A percentile compares a stretch with the other conserved stretches of the same genome.
Evolutionary conservation across 768 basidiomycete genomes (phyloP).

Genomic region (Coprinopsis cinerea): DNA sequence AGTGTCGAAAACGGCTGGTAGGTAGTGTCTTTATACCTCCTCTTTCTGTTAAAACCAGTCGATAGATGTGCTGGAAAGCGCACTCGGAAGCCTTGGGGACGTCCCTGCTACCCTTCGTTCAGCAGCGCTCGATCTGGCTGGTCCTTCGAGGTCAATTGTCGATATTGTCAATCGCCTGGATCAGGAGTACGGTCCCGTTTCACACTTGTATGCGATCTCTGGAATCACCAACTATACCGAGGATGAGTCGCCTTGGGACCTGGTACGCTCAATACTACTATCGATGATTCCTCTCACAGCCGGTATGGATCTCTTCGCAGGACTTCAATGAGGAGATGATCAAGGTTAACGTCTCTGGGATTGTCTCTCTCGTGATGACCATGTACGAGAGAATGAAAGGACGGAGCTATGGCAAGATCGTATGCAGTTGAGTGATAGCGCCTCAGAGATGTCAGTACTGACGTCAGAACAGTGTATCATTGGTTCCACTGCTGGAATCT

Average conservation of each 20-base stretch:
- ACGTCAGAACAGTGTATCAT: constrained; percentile 21
- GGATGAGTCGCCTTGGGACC: constrained; percentile 13
- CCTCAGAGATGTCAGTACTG: background rate
- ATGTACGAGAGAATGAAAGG: constrained; percentile 26
- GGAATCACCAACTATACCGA: constrained; percentile 22
- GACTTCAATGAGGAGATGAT: constrained; percentile 23
- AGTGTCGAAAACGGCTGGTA: constrained; percentile 21
- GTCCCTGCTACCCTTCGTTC: constrained; percentile 18
- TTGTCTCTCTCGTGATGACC: constrained; percentile 19
- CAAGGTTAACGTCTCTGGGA: constrained; percentile 23
- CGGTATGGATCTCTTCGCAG: no score
- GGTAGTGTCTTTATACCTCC: no score
- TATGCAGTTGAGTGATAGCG: constrained; percentile 8
- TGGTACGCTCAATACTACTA: constrained; percentile 13
- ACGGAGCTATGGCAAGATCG: constrained; percentile 25
- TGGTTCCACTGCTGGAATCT: constrained; percentile 22
- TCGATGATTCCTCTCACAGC: no score
- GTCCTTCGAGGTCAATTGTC: constrained; percentile 16
- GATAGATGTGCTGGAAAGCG: constrained; percentile 15
- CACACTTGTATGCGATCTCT: constrained; percentile 25
- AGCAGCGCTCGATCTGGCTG: constrained; percentile 20
- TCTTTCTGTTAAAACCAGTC: no score
- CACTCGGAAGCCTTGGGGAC: constrained; percentile 18
- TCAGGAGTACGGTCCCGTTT: constrained; percentile 24
- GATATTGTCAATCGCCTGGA: constrained; percentile 18